Evolutionary conservation across 2,329 filamentous ascomycete species (phyloP).

Genomic region (Capronia coronata): DNA sequence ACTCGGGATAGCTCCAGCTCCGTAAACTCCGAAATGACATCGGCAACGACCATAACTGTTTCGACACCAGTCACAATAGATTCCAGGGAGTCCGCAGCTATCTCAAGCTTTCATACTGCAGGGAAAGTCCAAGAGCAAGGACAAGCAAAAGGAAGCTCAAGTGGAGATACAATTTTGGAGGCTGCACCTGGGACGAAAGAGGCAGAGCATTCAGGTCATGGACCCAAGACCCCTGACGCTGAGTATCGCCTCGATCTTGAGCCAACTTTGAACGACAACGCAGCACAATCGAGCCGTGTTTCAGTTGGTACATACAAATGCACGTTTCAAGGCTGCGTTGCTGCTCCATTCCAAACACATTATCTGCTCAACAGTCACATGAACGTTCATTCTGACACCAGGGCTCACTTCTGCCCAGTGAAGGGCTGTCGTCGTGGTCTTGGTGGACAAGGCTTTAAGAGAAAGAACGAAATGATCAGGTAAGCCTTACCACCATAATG

Average conservation of each 20-base stretch:
- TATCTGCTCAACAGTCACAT: slow-evolving; percentile 55
- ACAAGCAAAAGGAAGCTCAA: background rate
- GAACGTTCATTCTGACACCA: slow-evolving; percentile 57
- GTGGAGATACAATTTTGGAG: background rate
- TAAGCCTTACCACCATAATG: slow-evolving; percentile 3
- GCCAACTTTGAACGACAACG: background rate
- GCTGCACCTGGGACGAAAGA: background rate
- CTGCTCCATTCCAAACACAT: slow-evolving; percentile 57
- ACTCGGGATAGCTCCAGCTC: slow-evolving; percentile 23
- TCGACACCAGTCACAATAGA: slow-evolving; percentile 22
- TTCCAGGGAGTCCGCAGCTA: slow-evolving; percentile 16
- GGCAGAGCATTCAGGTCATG: background rate
- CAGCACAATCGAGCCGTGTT: background rate
- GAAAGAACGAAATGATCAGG: slow-evolving; percentile 62
- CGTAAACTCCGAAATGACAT: slow-evolving; percentile 20
- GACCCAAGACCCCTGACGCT: background rate
- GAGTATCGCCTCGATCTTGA: background rate
- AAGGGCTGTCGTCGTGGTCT: slow-evolving; percentile 52
- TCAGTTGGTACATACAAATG: slow-evolving; percentile 44
- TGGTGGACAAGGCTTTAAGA: slow-evolving; percentile 61
- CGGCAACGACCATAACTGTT: slow-evolving; percentile 9
- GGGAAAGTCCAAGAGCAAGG: slow-evolving; percentile 5
- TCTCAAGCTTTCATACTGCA: slow-evolving; percentile 5
- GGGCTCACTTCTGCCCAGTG: slow-evolving; percentile 60
- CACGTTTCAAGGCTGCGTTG: slow-evolving; percentile 50